phyloP scores from a whole-genome alignment of 208 protist species.

The Wallacemonas sp. region DNA sequence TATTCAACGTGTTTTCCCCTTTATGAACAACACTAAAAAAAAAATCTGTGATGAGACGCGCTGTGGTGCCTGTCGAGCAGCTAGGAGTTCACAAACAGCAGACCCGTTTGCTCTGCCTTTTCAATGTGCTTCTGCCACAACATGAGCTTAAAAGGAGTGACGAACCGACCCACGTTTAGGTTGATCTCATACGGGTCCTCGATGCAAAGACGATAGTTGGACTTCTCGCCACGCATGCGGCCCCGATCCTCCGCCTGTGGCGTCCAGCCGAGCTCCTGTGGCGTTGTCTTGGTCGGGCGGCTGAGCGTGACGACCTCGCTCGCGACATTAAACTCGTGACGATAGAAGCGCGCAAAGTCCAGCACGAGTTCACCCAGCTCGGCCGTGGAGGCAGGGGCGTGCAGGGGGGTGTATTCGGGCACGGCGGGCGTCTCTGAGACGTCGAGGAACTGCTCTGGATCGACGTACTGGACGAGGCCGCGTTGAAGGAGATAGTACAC shows the following conservation, averaged over 20 bases:
- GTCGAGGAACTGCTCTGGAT: conserved; percentile 39
- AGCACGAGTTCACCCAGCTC: conserved; percentile 63
- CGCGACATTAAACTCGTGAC: conserved; percentile 65
- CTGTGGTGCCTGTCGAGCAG: no score
- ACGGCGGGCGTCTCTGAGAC: conserved; percentile 42
- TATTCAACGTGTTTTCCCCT: no score
- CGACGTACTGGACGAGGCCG: conserved; percentile 53
- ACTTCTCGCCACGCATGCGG: conserved; percentile 73
- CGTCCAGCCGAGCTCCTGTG: conserved; percentile 77
- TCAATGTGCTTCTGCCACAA: conserved; percentile 74
- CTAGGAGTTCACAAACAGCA: no score
- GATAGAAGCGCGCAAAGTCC: conserved; percentile 83
- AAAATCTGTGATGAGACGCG: no score
- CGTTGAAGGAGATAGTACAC: conserved; percentile 82
- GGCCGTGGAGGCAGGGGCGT: conserved; percentile 19
- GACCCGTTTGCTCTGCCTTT: conserved; percentile 55
- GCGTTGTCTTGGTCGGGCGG: conserved; percentile 46
- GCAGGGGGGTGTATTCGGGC: conserved; percentile 39
- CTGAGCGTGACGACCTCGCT: conserved; percentile 74
- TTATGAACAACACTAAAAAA: no score
- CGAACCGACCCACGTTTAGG: conserved; percentile 85
- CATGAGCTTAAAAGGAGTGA: conserved; percentile 85
- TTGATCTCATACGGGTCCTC: conserved; percentile 91
- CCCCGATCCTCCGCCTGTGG: conserved; percentile 73
- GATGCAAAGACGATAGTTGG: conserved; percentile 88